Conservation (phyloP, 2,329 filamentous ascomycete species). For the Cryoendolithus antarcticus region DNA sequence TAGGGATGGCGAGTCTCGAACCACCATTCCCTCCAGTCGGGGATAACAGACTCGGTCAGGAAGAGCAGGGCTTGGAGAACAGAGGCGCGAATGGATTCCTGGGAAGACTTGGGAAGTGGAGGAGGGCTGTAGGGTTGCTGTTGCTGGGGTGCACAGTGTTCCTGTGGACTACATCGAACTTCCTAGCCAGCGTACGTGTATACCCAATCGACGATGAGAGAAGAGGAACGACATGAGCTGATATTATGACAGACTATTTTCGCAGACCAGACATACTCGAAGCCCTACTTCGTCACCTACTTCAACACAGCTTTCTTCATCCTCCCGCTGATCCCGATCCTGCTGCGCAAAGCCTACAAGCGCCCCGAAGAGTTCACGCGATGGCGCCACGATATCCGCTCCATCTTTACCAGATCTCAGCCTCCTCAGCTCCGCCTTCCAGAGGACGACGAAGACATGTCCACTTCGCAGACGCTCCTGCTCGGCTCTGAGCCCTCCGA, state of each 20-base stretch:
- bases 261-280: slow-evolving; percentile 82
- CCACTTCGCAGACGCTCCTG: slow-evolving; percentile 9
- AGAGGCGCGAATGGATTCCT: no score
- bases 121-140: slow-evolving; percentile 65
- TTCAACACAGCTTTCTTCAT: slow-evolving; percentile 83
- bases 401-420: neutral
- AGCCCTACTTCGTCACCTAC: slow-evolving; percentile 94
- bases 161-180: slow-evolving; percentile 88
- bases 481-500: slow-evolving; percentile 10
- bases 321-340: slow-evolving; percentile 59
- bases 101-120: slow-evolving; percentile 17
- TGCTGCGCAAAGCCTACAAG: slow-evolving; percentile 26
- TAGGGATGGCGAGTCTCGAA: no score
- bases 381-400: slow-evolving; percentile 10
- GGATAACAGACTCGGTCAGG: no score
- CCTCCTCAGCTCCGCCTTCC: neutral
- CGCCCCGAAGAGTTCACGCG: slow-evolving; percentile 15
- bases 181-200: slow-evolving; percentile 70
- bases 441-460: slow-evolving; percentile 1
- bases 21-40: no score
- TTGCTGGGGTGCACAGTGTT: slow-evolving; percentile 74
- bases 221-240: neutral
- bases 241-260: slow-evolving; percentile 61
- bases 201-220: neutral
- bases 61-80: no score